Percentiles rank a stretch among this genome's conserved stretches.
Conservation (phyloP, 768 basidiomycete genomes). For the Punctularia strigosozonata region DNA sequence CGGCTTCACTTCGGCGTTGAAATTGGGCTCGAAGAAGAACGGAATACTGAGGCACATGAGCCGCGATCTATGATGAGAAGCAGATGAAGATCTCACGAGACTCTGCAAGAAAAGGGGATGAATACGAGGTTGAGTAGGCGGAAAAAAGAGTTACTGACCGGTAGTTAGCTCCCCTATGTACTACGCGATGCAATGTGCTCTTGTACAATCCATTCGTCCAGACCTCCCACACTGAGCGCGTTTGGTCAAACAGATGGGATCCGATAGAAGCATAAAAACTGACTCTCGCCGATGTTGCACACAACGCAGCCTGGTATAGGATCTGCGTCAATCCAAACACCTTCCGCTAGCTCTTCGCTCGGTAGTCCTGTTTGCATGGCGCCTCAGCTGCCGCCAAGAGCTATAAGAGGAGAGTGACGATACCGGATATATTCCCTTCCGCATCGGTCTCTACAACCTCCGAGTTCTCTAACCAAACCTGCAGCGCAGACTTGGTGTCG, state of each 20-base stretch:
- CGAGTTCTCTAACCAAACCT: slow-evolving; percentile 56
- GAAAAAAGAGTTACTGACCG: slow-evolving; percentile 16
- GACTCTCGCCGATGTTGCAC: slow-evolving; percentile 89
- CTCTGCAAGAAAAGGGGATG: slow-evolving; percentile 24
- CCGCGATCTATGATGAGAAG: slow-evolving; percentile 1
- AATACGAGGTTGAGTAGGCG: not conserved
- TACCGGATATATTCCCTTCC: too few species aligned
- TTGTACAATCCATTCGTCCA: slow-evolving; percentile 85
- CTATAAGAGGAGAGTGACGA: too few species aligned
- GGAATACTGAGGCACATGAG: slow-evolving; percentile 43
- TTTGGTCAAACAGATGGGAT: not conserved
- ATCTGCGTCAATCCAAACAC: slow-evolving; percentile 75
- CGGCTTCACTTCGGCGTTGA: slow-evolving; percentile 56
- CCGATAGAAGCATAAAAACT: slow-evolving; percentile 14
- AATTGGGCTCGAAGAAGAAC: slow-evolving; percentile 92
- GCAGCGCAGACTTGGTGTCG: slow-evolving; percentile 66
- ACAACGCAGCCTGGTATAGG: slow-evolving; percentile 77
- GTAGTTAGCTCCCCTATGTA: slow-evolving; percentile 68
- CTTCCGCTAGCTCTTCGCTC: slow-evolving; percentile 45
- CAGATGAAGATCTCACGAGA: slow-evolving; percentile 45
- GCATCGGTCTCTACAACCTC: slow-evolving; percentile 16
- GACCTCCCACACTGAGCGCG: slow-evolving; percentile 83
- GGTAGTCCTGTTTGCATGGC: too few species aligned
- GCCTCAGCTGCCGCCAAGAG: too few species aligned
- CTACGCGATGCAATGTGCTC: slow-evolving; percentile 82